Evolutionary conservation across 371 early-diverging fungal genomes (phyloP).

Genomic region (Umbelopsis sp.): DNA sequence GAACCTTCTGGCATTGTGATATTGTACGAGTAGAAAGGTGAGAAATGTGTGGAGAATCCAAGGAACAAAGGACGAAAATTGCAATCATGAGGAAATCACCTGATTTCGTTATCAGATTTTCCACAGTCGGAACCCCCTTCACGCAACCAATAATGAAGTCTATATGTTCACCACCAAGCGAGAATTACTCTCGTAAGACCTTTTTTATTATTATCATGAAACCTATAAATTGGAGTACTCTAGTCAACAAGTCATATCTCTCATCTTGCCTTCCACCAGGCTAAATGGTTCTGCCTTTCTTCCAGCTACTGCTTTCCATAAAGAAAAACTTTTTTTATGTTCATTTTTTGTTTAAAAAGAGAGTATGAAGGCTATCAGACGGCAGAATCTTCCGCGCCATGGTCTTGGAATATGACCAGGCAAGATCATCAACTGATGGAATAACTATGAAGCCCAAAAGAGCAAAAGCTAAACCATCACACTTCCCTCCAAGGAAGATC

Average conservation of each 20-base stretch:
- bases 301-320: not conserved
- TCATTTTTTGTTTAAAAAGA: not conserved
- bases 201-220: no score
- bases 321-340: not conserved
- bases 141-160: no score
- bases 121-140: no score
- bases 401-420: slow-evolving; percentile 19
- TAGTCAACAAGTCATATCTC: no score
- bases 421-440: slow-evolving; percentile 19
- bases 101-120: no score
- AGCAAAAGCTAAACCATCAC: slow-evolving; percentile 17
- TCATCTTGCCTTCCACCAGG: no score
- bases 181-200: no score
- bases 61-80: not conserved
- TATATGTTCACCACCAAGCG: no score
- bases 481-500: slow-evolving; percentile 19
- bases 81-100: no score
- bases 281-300: no score
- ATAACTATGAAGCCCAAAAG: slow-evolving; percentile 17
- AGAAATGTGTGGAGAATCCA: not conserved
- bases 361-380: slow-evolving; percentile 17
- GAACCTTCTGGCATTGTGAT: slow-evolving; percentile 5
- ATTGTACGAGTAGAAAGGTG: not conserved
- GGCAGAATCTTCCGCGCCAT: slow-evolving; percentile 19
- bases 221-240: no score